Evolutionary conservation across 2,329 filamentous ascomycete species (phyloP).

Genomic region (Tolypocladium ovalisporum): DNA sequence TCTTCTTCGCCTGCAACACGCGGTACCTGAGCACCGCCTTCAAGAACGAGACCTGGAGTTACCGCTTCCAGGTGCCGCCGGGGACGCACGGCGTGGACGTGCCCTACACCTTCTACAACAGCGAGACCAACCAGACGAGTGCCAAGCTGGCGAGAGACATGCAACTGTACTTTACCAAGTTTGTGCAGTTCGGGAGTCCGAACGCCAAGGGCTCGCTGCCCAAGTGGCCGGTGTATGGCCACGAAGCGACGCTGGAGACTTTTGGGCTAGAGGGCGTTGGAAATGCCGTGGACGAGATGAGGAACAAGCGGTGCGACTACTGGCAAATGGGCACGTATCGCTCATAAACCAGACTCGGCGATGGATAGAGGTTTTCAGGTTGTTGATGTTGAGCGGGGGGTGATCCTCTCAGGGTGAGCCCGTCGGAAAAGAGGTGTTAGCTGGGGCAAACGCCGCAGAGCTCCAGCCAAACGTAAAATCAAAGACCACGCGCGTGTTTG

Average conservation of each 20-base stretch:
- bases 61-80: constrained; percentile 38
- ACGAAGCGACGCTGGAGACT: neutral
- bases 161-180: constrained; percentile 20
- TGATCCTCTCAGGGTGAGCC: neutral
- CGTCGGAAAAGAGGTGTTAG: neutral
- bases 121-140: constrained; percentile 13
- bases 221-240: constrained; percentile 4
- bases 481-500: neutral
- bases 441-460: neutral
- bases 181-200: constrained; percentile 16
- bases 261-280: constrained; percentile 4
- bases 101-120: constrained; percentile 37
- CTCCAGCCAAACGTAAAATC: neutral
- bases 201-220: constrained; percentile 4
- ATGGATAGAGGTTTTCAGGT: neutral
- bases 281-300: constrained; percentile 1
- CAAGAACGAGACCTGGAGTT: constrained; percentile 33
- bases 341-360: neutral
- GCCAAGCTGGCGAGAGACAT: constrained; percentile 14
- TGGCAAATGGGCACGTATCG: constrained; percentile 9
- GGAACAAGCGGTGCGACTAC: constrained; percentile 15
- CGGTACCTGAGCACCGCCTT: constrained; percentile 34
- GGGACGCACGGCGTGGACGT: constrained; percentile 39
- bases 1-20: constrained; percentile 37
- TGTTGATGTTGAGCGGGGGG: neutral